Conservation (phyloP, 2,329 filamentous ascomycete genomes). For the Diplodia mutila region DNA sequence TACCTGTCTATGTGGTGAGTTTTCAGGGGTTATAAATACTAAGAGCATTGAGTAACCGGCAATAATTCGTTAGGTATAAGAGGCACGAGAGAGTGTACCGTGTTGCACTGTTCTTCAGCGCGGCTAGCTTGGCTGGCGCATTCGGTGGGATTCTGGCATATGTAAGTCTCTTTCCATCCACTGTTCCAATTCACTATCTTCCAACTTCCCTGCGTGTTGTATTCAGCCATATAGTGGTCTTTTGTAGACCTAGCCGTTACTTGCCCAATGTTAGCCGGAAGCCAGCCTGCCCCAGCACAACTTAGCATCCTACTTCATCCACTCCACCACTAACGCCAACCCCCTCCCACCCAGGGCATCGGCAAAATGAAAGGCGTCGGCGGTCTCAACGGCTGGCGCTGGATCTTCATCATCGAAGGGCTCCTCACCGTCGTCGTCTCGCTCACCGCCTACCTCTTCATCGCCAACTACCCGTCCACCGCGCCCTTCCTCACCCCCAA, state of each 20-base stretch:
- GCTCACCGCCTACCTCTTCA: constrained; percentile 55
- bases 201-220: too few species aligned
- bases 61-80: too few species aligned
- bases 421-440: constrained; percentile 43
- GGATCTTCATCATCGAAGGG: constrained; percentile 48
- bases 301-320: too few species aligned
- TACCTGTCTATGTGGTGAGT: constrained; percentile 67
- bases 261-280: too few species aligned
- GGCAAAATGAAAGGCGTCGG: constrained; percentile 63
- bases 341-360: constrained; percentile 48
- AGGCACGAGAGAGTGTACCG: constrained; percentile 62
- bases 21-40: too few species aligned
- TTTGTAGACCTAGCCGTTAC: too few species aligned
- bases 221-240: too few species aligned
- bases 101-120: constrained; percentile 64
- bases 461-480: constrained; percentile 67
- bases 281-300: too few species aligned
- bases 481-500: constrained; percentile 60
- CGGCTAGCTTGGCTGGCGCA: constrained; percentile 61
- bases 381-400: constrained; percentile 47
- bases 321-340: background rate
- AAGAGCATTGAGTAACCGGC: too few species aligned
- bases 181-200: background rate
- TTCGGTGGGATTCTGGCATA: constrained; percentile 64
- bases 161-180: background rate